Evolutionary conservation across 2,329 filamentous ascomycete genomes (phyloP), one percentile per base, ranked within the genome.

Genomic region (Fusarium caatingaense): DNA sequence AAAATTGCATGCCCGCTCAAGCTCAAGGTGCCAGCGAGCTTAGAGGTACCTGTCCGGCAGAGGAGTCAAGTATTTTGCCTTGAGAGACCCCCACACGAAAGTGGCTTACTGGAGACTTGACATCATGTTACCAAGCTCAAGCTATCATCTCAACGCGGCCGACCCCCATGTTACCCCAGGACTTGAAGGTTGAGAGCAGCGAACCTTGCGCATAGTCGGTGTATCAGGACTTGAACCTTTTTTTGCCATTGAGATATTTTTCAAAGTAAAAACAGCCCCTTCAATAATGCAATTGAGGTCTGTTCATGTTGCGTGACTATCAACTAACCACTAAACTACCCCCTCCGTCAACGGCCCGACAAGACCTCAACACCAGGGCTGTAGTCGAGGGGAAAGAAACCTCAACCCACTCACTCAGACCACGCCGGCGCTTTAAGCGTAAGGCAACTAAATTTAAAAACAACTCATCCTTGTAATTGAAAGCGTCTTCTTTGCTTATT

Each of bases 91-190:
- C 69, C 71, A 66, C 72, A 75, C 64, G 48, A 66, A 67, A 54
- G 64, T 62, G 64, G 68, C 67, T 71, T 61, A 61, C 60, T 60
- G 53, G 56, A 37, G 68, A 64, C 68, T 71, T 74, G 71, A 75
- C 67, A 75, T 75, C 73, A 75, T 75, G 72, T 74, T 71, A 75
- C 69, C 69, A 71, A 65, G 60, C 51, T 66, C 41, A 30, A 61
- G 41, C 25, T 66, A 49, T 41, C 60, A 30, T 44, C 53, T 72
- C 60, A 56, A 62, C 61, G 40, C 32, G 57, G 59, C 53, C 59
- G 56, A 66, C 49, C 56, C 68, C 48, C 53, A 69, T 60, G 25
- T 30, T 42, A 56, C 34, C 49, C 55, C 44, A 23, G 51, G 32
- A 60, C 57, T 62, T 54, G 56, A 64, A 61, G 45, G 42, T 49